Evolutionary conservation across 176 grass and related monocot species (phyloP).

Genomic region (Zoysia pacifica): DNA sequence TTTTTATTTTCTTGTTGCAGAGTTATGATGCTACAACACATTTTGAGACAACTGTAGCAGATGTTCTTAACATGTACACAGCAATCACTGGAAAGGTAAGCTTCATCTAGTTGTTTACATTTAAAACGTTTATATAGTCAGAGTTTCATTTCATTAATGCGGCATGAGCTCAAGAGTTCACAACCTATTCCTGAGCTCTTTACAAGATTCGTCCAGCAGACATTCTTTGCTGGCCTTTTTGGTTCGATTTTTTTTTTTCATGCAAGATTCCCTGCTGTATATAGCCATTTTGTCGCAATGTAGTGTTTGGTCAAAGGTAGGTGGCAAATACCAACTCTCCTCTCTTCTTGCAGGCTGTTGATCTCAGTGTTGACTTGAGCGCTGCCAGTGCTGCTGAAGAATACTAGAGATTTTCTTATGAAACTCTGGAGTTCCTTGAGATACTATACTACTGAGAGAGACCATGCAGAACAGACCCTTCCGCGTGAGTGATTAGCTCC

Average conservation of each 20-base stretch:
- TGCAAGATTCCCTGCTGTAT: background rate
- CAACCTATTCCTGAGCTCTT: background rate
- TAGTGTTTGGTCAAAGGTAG: background rate
- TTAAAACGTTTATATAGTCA: background rate
- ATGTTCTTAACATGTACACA: constrained; percentile 85
- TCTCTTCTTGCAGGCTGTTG: constrained; percentile 46
- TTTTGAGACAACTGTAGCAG: constrained; percentile 83
- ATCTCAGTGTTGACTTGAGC: constrained; percentile 85
- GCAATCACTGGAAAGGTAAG: constrained; percentile 85
- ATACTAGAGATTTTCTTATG: constrained; percentile 39
- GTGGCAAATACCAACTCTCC: background rate
- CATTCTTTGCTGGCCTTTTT: background rate
- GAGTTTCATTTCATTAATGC: background rate
- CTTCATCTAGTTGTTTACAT: background rate
- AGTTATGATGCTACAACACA: constrained; percentile 91
- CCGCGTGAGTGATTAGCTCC: background rate
- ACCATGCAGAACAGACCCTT: background rate
- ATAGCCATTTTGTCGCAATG: background rate
- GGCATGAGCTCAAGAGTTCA: background rate
- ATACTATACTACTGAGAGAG: background rate
- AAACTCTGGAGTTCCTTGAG: constrained; percentile 15
- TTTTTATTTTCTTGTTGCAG: constrained; percentile 47
- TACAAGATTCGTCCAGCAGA: background rate
- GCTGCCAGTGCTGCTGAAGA: constrained; percentile 84
- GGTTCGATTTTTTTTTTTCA: too few relatives aligned